Percentiles rank a stretch among this genome's conserved stretches.
Evolutionary conservation across 1,139 yeast genomes (phyloP).

Genomic region (Yamadazyma jaroonii): DNA sequence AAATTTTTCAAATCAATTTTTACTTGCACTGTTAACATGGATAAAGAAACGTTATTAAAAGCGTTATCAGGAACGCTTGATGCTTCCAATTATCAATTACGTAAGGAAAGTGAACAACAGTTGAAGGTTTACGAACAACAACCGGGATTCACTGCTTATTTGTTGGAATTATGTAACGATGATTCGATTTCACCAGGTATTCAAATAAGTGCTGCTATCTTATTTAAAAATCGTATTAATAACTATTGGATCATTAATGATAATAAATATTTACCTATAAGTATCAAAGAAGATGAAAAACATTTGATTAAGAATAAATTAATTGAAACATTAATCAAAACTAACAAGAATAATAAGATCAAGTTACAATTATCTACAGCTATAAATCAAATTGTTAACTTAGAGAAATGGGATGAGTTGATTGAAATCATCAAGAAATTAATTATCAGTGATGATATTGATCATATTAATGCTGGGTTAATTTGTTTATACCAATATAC

Average conservation of each 20-base stretch:
- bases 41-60: slow-evolving; percentile 38
- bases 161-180: slow-evolving; percentile 53
- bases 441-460: slow-evolving; percentile 44
- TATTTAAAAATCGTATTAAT: slow-evolving; percentile 62
- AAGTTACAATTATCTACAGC: slow-evolving; percentile 43
- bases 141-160: slow-evolving; percentile 57
- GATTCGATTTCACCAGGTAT: slow-evolving; percentile 43
- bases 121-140: slow-evolving; percentile 40
- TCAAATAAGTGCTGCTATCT: slow-evolving; percentile 62
- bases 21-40: slow-evolving; percentile 26
- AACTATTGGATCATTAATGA: slow-evolving; percentile 55
- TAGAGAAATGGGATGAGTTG: slow-evolving; percentile 48
- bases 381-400: slow-evolving; percentile 39
- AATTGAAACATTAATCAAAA: slow-evolving; percentile 42
- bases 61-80: slow-evolving; percentile 46
- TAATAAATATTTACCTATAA: slow-evolving; percentile 25
- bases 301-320: slow-evolving; percentile 49
- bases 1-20: slow-evolving; percentile 3
- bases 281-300: slow-evolving; percentile 50
- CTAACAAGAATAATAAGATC: slow-evolving; percentile 32
- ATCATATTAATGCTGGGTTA: slow-evolving; percentile 58
- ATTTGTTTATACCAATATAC: slow-evolving; percentile 55
- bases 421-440: slow-evolving; percentile 35
- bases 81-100: slow-evolving; percentile 30
- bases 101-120: slow-evolving; percentile 43